A percentile compares a stretch with the other conserved stretches of the same genome.
Evolutionary conservation across 352 stramenopile genomes (phyloP).

Genomic region (Phytophthora pisi): DNA sequence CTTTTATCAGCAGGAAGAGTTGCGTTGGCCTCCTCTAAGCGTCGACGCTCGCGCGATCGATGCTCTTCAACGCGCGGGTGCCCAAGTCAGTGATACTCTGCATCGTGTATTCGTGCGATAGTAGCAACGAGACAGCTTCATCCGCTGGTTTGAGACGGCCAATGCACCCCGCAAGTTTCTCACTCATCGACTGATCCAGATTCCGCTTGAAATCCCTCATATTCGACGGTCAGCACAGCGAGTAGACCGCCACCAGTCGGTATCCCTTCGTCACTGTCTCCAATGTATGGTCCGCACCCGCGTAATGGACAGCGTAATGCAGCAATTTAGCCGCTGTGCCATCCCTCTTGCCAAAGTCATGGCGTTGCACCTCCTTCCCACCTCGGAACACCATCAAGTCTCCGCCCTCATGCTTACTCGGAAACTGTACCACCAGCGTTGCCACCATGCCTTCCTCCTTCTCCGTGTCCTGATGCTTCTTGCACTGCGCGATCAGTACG

Average conservation of each 20-base stretch:
- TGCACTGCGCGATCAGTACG: too few species aligned
- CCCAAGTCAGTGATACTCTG: conserved; percentile 21
- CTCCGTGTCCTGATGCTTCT: conserved; percentile 58
- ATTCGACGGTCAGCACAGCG: conserved; percentile 24
- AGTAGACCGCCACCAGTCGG: conserved; percentile 31
- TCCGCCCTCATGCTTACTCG: conserved; percentile 27
- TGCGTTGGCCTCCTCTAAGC: too few species aligned
- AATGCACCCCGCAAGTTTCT: too few species aligned
- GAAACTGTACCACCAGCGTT: conserved; percentile 49
- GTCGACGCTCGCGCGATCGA: conserved; percentile 6
- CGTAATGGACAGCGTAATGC: conserved; percentile 33
- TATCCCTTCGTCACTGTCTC: conserved; percentile 26
- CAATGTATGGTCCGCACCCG: conserved; percentile 22
- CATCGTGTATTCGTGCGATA: conserved; percentile 26
- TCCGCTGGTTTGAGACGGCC: too few species aligned
- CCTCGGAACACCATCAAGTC: conserved; percentile 28
- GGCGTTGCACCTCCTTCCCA: conserved; percentile 9
- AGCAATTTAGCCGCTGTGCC: conserved; percentile 11
- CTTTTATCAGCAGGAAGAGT: too few species aligned
- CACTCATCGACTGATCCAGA: too few species aligned
- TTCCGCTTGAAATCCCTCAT: conserved; percentile 16
- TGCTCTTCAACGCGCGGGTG: conserved; percentile 15
- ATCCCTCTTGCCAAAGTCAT: conserved; percentile 28
- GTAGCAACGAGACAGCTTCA: conserved; percentile 10
- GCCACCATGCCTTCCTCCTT: conserved; percentile 61